Evolutionary conservation across 345 rosid species (phyloP), one percentile per base, ranked within the genome.

Genomic region (Crucihimalaya himalaica): DNA sequence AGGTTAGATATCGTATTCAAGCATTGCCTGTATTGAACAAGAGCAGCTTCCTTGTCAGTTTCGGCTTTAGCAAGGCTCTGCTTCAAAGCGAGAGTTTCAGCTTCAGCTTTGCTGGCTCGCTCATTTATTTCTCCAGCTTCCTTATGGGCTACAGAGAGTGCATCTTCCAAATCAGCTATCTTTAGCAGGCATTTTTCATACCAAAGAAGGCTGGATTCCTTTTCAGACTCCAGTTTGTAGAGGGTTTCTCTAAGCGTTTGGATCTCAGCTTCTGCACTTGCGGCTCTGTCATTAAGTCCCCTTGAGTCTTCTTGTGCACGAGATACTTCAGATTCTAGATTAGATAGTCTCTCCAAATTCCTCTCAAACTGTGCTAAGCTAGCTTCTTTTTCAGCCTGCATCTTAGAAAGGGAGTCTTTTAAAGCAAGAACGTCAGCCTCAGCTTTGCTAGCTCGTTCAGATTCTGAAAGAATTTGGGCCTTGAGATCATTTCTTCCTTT

Each of bases 321-420:
- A 62, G 80, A 84, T 56, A 87, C 81, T 77, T 89, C 88, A 23
- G 70, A 79, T 87, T 90, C 97, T 68, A 93, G 80, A 74, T 78
- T 83, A 12, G 91, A 83, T 61, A 92, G 72, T 79, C 86, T 85
- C 75, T 91, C 96, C 78, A 87, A 79, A 78, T 84, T 82, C 79
- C 81, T 85, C 50, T 82, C 87, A 75, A 88, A 87, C 83, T 86
- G 84, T 72, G 80, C 80, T 70, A 85, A 71, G 80, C 76, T 87
- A 71, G 89, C 92, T 78, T 92, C 92, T 73, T 88, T 94, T 61
- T 92, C 97, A 71, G 85, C 89, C 79, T 92, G 90, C 76, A 92
- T 78, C 79, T 81, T 88, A 47, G 91, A 81, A 66, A 92, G 86
- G 35, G 85, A 86, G 29, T 89, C 87, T 84, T 81, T 90, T 55